phyloP scores from a whole-genome alignment of 257 asterid genomes.

The Eustoma russellianum region DNA sequence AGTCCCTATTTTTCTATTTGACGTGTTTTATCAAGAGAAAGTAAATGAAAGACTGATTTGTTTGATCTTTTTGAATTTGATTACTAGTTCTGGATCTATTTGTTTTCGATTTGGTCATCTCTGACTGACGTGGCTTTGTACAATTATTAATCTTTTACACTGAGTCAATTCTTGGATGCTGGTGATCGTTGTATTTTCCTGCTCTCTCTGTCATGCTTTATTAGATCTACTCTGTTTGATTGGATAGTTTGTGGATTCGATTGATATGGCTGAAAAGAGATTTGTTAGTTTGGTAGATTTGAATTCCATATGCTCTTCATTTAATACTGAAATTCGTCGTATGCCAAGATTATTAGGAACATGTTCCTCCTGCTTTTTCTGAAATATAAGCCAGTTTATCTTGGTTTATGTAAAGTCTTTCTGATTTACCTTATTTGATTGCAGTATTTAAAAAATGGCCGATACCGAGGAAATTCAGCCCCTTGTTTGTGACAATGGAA shows the following conservation, averaged over 20 bases:
- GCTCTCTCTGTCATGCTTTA: neutral
- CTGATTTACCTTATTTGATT: neutral
- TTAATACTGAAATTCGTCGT: neutral
- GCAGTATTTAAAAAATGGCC: constrained; percentile 20
- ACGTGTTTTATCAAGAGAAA: too few species aligned
- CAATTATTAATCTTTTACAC: too few species aligned
- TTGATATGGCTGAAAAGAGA: neutral
- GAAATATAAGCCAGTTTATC: neutral
- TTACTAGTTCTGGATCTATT: too few species aligned
- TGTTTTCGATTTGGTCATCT: too few species aligned
- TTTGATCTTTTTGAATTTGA: too few species aligned
- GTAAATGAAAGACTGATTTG: too few species aligned
- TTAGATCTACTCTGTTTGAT: constrained; percentile 13
- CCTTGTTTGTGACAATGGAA: constrained; percentile 33
- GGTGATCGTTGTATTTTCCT: too few species aligned
- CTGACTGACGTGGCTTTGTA: too few species aligned
- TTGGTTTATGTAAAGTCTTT: neutral
- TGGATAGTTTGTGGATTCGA: too few species aligned
- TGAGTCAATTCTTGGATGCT: too few species aligned
- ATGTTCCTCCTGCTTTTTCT: neutral
- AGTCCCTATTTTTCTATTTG: too few species aligned
- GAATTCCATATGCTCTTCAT: neutral
- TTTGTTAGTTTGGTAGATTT: neutral
- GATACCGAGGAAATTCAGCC: constrained; percentile 36
- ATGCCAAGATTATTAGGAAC: too few species aligned